A percentile compares a stretch with the other conserved stretches of the same genome.
phyloP scores from a whole-genome alignment of 164 flowering plant genomes.

The Stephania cephalantha region DNA sequence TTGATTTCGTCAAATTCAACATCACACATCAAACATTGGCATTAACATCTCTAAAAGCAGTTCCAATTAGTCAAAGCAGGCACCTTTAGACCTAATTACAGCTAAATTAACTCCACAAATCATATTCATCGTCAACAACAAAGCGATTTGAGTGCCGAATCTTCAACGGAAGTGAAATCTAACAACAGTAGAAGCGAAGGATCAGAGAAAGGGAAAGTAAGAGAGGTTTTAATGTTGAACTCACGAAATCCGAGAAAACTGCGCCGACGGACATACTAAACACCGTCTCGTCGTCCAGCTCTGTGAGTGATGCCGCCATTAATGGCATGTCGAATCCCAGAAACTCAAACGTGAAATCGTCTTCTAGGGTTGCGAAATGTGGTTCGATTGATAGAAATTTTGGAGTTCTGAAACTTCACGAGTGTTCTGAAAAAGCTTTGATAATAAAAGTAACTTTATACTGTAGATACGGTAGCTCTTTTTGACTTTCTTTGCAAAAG shows the following conservation, averaged over 20 bases:
- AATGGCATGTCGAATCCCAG: neutral
- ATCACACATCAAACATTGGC: too few relatives aligned
- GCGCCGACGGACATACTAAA: constrained; percentile 88
- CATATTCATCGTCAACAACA: neutral
- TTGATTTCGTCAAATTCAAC: too few relatives aligned
- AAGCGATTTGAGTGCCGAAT: neutral
- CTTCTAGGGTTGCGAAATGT: neutral
- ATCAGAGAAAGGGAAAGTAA: neutral
- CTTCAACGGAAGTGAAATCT: neutral
- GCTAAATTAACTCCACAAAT: too few relatives aligned
- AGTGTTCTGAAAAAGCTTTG: too few relatives aligned
- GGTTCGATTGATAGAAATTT: neutral
- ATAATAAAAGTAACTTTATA: too few relatives aligned
- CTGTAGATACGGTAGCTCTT: too few relatives aligned
- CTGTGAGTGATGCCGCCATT: constrained; percentile 34
- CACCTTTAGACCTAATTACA: too few relatives aligned
- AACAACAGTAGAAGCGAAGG: neutral
- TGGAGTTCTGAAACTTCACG: neutral
- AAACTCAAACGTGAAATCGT: neutral
- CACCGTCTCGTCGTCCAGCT: constrained; percentile 70
- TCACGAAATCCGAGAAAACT: constrained; percentile 84
- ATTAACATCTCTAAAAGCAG: too few relatives aligned
- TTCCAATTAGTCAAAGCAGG: too few relatives aligned
- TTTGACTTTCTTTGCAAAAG: too few relatives aligned
- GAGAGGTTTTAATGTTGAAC: constrained; percentile 9